Base-by-base conservation (phyloP, 352 stramenopile species). In the Pythium aquatile region DNA sequence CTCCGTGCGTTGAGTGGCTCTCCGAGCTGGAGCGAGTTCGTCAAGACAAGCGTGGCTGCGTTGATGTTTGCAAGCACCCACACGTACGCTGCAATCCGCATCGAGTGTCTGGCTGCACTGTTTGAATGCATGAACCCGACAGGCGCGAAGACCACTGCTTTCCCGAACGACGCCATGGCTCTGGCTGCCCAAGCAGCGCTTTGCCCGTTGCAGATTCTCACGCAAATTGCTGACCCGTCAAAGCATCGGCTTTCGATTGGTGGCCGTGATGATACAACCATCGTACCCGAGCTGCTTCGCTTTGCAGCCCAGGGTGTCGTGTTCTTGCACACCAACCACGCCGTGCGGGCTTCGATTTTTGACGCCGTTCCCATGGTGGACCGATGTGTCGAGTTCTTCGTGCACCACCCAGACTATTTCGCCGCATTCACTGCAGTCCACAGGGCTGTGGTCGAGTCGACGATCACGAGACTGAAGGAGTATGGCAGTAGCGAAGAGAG, bases 1-100 rank as follows among this genome's bases (percentile, higher is more conserved):
- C 52, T 74, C 16, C 5, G 17, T 13, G 35, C 46, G 10, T 8
- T 73, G n/a, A 24, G 9, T 20, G 13, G 16, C 1, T 66, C 60
- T 5, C 49, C 56, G 14, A 20, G 48, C 33, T 48, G 33, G n/a
- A 13, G 30, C 1, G 63, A 70, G n/a, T 58, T 61, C 40, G n/a
- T 63, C 28, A 62, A 51, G 28, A 57, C 46, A 0, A 62, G 46
- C 20, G 52, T 72, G 17, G 44, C 51, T 0, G 58, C 60, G 17
- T 49, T 73, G 17, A 58, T 61, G 54, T 68, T 73, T 44, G 55
- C 55, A 5, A 69, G 61, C 48, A 61, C 49, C 0, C 66, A 73
- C 44, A 37, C 60, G 17, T 66, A 60, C 39, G 66, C 40, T 9
- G 47, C 40, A 1, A 65, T 63, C 30, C 61, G 67, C 1, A 35